These are phyloP conservation scores for Clonostachys sp. DNA, from an alignment of 2,329 filamentous ascomycete species.

Conservation along the genomic window DNA sequence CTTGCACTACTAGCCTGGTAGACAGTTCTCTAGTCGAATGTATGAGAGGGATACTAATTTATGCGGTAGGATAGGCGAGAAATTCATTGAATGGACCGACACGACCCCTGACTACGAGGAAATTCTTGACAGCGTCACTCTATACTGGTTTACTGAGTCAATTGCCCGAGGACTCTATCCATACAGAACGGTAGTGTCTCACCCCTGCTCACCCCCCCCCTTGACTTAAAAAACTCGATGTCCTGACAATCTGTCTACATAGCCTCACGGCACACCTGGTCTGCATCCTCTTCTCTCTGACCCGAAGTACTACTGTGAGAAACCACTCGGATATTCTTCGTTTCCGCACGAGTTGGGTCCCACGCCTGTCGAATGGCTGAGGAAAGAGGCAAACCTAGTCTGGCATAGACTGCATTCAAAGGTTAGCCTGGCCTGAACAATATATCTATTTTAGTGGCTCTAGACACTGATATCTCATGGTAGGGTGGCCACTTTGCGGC, in stretches of 20 bases:
- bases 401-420: too few species aligned
- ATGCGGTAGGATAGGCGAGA: not conserved
- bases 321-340: not conserved
- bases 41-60: too few species aligned
- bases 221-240: not conserved
- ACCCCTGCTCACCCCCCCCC: not conserved
- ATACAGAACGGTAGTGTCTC: not conserved
- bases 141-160: not conserved
- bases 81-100: not conserved
- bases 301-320: too few species aligned
- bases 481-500: not conserved
- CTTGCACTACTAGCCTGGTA: not conserved
- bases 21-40: too few species aligned
- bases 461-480: not conserved
- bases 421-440: not conserved
- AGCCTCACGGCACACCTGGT: not conserved
- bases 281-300: not conserved
- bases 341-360: not conserved
- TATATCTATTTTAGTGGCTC: not conserved
- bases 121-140: not conserved
- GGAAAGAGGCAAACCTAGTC: too few species aligned
- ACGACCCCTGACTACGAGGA: not conserved
- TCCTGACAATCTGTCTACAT: not conserved
- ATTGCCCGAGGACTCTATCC: not conserved
- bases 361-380: not conserved